These are phyloP conservation scores for Rhizopogon vinicolor DNA, from an alignment of 768 basidiomycete species.

Conservation along the genomic window DNA sequence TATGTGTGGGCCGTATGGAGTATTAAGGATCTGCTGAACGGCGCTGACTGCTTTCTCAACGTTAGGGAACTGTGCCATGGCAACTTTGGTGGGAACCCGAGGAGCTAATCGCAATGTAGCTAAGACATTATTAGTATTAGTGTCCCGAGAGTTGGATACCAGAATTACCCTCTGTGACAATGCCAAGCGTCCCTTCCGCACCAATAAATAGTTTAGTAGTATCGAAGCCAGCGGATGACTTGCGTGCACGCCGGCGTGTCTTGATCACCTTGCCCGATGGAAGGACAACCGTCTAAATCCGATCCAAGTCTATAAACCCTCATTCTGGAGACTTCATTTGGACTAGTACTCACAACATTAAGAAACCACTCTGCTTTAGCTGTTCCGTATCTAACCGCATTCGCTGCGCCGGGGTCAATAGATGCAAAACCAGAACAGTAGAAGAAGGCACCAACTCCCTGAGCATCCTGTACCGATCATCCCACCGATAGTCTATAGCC, in stretches of 20 bases:
- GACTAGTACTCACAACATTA: slow-evolving; percentile 51
- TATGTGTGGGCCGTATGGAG: slow-evolving; percentile 64
- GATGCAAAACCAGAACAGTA: neutral
- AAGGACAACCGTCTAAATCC: slow-evolving; percentile 70
- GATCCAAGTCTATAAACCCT: slow-evolving; percentile 28
- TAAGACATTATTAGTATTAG: neutral
- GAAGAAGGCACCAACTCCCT: slow-evolving; percentile 52
- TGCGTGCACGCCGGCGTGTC: slow-evolving; percentile 72
- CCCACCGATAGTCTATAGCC: slow-evolving; percentile 69
- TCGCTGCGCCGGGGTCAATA: slow-evolving; percentile 39
- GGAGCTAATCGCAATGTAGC: slow-evolving; percentile 84
- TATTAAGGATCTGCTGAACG: slow-evolving; percentile 74
- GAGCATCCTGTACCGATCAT: slow-evolving; percentile 88
- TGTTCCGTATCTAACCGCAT: slow-evolving; percentile 83
- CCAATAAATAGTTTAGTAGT: slow-evolving; percentile 86
- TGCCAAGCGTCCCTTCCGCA: slow-evolving; percentile 85
- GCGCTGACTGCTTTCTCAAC: slow-evolving; percentile 76
- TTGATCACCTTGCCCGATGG: slow-evolving; percentile 85
- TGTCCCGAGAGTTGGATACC: slow-evolving; percentile 19
- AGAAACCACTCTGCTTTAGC: slow-evolving; percentile 88
- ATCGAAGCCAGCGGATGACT: slow-evolving; percentile 87
- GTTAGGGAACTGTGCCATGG: slow-evolving; percentile 81
- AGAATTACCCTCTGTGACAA: slow-evolving; percentile 73
- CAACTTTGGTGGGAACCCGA: slow-evolving; percentile 76
- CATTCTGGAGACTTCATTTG: neutral